Conservation (phyloP, 78 protist species). For the Isochrysis galbana region DNA sequence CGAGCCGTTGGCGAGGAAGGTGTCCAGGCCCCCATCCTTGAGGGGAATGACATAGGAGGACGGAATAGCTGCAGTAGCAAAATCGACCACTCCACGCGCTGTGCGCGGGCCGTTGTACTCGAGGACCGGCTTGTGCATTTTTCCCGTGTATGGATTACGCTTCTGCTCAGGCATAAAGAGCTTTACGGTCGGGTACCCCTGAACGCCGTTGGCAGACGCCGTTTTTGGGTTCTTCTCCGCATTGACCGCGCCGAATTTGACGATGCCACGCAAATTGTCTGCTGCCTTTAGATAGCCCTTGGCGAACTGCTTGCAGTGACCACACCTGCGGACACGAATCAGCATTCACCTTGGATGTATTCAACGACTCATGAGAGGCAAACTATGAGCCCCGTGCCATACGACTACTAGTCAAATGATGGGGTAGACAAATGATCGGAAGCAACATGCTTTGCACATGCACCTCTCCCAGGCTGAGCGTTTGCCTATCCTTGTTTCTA, state of each 20-base stretch:
- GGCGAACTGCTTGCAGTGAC: slow-evolving; percentile 69
- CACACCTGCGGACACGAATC: slow-evolving; percentile 62
- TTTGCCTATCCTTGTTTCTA: too few relatives aligned
- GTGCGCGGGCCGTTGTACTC: slow-evolving; percentile 19
- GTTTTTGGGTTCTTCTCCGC: slow-evolving; percentile 18
- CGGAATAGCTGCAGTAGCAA: neutral
- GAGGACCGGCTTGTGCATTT: neutral
- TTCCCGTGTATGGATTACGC: slow-evolving; percentile 7
- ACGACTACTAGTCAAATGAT: too few relatives aligned
- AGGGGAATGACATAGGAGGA: neutral
- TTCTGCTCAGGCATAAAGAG: neutral
- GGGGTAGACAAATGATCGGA: too few relatives aligned
- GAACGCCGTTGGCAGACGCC: slow-evolving; percentile 28
- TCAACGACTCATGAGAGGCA: slow-evolving; percentile 45
- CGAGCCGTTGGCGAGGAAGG: neutral
- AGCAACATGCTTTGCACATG: too few relatives aligned
- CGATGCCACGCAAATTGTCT: slow-evolving; percentile 34
- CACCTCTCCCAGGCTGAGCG: too few relatives aligned
- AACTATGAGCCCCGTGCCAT: too few relatives aligned
- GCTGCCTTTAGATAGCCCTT: slow-evolving; percentile 60
- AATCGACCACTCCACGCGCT: neutral
- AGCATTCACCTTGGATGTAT: too few relatives aligned
- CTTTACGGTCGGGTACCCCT: slow-evolving; percentile 71
- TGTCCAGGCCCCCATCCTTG: neutral
- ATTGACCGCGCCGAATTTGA: slow-evolving; percentile 58